Evolutionary conservation across 306 rosid species (phyloP), one percentile per base, ranked within the genome.

Genomic region (Gastrolobium bilobum): DNA sequence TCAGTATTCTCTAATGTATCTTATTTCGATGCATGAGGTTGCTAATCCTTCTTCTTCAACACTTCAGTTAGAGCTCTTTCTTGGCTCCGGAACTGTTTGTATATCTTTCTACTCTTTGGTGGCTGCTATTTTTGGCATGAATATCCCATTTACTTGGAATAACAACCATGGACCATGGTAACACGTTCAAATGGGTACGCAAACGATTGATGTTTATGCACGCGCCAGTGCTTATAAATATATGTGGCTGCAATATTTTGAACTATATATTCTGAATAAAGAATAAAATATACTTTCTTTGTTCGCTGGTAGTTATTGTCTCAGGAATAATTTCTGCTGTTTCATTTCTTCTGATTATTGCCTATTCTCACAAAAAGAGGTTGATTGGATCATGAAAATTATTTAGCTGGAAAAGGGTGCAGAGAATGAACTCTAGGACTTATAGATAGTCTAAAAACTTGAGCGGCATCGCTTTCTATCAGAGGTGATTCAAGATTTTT

Each of bases 151-250:
- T 66, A 58, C 85, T 5, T 94, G 98, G 98, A 94, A 90, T 10
- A 34, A 86, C 0, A n/a, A n/a, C n/a, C n/a, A n/a, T n/a, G n/a
- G 3, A 63, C 52, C 79, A 89, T 20, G 88, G 83, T 2, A 89
- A 83, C 89, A 79, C 85, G 86, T 94, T 89, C 83, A 94, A 91
- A 91, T 94, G 98, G 97, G 98, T 94, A 91, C 0, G 90, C 71
- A 51, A 56, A 56, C 30, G 40, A 1, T 10, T 76, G 2, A 10
- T 38, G 11, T 51, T 47, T 20, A 59, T 42, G 50, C 42, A 31
- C 43, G 0, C 30, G 3, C 46, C 5, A 11, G 31, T 37, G 7
- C 13, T 9, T 8, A 46, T 13, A 38, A n/a, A n/a, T n/a, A n/a
- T 15, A 10, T 56, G 2, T 30, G 40, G 57, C 71, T 46, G 43